Percentiles rank a stretch among this genome's conserved stretches.
Evolutionary conservation across 1,284 basidiomycete genomes (phyloP).

Genomic region (Grifola frondosa): DNA sequence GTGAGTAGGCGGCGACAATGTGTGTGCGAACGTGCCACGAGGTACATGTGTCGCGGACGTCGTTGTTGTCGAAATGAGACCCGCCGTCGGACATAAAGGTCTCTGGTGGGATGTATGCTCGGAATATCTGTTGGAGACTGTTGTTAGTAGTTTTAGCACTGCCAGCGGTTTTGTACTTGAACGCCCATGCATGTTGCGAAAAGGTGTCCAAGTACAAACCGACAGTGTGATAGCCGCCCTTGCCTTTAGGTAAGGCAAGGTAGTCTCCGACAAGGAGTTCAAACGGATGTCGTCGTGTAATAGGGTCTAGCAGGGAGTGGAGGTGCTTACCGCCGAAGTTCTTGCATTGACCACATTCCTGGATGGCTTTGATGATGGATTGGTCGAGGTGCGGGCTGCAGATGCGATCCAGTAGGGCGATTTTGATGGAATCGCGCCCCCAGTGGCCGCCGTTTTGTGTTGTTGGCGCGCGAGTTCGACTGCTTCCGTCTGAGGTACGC

Average conservation of each 20-base stretch:
- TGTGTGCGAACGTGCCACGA: constrained; percentile 21
- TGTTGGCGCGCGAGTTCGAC: constrained; percentile 1
- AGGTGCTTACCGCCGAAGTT: constrained; percentile 28
- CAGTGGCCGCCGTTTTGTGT: constrained; percentile 29
- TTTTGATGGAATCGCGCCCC: constrained; percentile 30
- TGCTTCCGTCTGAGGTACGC: constrained; percentile 22
- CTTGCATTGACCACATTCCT: constrained; percentile 29
- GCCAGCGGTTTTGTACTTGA: constrained; percentile 26
- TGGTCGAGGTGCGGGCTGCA: constrained; percentile 31
- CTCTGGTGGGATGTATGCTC: constrained; percentile 26
- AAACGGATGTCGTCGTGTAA: constrained; percentile 36
- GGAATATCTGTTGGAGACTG: constrained; percentile 23
- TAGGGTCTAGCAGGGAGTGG: constrained; percentile 35
- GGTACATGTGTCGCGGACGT: constrained; percentile 31
- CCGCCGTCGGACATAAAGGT: constrained; percentile 40
- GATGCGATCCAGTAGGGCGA: constrained; percentile 25
- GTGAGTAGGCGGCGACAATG: constrained; percentile 35
- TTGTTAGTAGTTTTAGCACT: constrained; percentile 27
- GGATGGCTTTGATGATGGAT: constrained; percentile 29
- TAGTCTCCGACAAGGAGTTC: constrained; percentile 36
- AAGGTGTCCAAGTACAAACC: constrained; percentile 30
- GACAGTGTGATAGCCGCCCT: constrained; percentile 31
- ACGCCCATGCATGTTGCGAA: constrained; percentile 29
- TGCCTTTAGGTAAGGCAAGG: constrained; percentile 33
- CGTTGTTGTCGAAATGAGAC: constrained; percentile 36